Evolutionary conservation across 345 rosid species (phyloP).

Genomic region (Aegle marmelos): DNA sequence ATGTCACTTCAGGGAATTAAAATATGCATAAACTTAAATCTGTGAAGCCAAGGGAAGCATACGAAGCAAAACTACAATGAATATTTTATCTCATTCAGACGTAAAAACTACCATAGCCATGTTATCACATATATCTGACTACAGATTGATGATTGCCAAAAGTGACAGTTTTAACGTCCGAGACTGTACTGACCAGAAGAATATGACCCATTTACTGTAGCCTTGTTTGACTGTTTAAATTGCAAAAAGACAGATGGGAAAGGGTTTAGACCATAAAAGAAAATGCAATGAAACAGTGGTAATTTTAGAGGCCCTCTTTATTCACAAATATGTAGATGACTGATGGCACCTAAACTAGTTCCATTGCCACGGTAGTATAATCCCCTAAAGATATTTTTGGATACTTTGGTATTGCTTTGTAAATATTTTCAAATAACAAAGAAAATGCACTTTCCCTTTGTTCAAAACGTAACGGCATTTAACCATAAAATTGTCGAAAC

Average conservation of each 20-base stretch:
- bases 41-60: neutral
- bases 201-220: neutral
- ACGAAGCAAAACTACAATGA: slow-evolving; percentile 4
- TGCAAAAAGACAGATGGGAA: neutral
- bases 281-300: neutral
- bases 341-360: neutral
- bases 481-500: neutral
- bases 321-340: neutral
- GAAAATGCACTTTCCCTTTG: neutral
- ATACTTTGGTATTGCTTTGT: neutral
- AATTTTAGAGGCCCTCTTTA: neutral
- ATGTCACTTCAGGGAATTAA: neutral
- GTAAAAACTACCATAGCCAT: neutral
- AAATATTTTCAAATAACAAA: neutral
- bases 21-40: neutral
- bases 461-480: neutral
- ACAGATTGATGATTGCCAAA: neutral
- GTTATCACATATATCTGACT: neutral
- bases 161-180: neutral
- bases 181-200: neutral
- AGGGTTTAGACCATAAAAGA: neutral
- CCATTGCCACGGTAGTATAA: neutral
- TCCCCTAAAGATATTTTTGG: neutral
- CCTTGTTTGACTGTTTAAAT: neutral
- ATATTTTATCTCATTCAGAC: neutral